Evolutionary conservation across 768 basidiomycete genomes (phyloP).

Genomic region (Boletus pseudopeckii): DNA sequence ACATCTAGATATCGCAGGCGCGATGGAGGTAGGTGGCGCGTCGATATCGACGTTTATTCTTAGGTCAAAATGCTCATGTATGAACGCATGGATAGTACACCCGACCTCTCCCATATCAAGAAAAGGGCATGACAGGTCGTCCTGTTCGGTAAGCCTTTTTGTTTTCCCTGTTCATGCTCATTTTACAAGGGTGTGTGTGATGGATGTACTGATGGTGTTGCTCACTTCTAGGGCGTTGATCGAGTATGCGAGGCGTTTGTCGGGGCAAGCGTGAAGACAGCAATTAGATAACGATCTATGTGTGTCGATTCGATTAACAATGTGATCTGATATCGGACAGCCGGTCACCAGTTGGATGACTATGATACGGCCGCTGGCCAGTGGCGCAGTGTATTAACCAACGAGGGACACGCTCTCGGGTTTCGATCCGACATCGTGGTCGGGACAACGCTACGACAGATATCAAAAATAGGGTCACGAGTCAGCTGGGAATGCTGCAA

Average conservation of each 20-base stretch:
- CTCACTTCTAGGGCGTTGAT: constrained; percentile 27
- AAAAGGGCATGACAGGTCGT: constrained; percentile 76
- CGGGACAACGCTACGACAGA: not conserved
- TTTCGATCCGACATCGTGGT: not conserved
- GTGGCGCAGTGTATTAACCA: too few species aligned
- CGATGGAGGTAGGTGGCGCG: constrained; percentile 58
- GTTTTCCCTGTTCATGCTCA: not conserved
- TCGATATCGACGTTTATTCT: constrained; percentile 2
- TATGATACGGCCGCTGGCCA: not conserved
- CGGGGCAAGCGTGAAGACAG: constrained; percentile 13
- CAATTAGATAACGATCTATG: constrained; percentile 1
- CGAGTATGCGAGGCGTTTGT: constrained; percentile 32
- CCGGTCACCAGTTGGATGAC: not conserved
- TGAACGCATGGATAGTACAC: constrained; percentile 37
- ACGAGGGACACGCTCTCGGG: too few species aligned
- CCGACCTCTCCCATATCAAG: constrained; percentile 56
- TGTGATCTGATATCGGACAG: not conserved
- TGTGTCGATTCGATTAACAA: not conserved
- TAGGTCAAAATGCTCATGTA: not conserved
- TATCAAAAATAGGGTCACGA: too few species aligned
- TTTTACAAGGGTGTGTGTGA: not conserved
- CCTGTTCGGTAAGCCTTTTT: constrained; percentile 61
- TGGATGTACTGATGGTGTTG: not conserved
- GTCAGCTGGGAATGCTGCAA: too few species aligned
- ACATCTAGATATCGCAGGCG: constrained; percentile 80